phyloP scores from a whole-genome alignment of 352 stramenopile species.

The Globisporangium recalcitrans region DNA sequence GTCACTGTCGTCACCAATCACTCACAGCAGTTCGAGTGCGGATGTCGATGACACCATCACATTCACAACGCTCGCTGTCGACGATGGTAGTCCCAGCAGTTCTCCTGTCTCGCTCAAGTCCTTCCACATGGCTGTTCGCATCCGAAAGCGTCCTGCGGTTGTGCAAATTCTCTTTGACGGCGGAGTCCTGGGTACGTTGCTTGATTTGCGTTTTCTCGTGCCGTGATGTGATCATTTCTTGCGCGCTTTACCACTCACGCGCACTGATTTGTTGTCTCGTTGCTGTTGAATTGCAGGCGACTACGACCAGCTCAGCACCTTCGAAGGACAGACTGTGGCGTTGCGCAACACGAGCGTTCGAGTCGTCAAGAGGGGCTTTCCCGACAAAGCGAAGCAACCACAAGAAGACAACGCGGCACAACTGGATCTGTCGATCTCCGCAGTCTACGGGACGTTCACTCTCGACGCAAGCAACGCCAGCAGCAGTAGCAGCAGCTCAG shows the following conservation, averaged over 20 bases:
- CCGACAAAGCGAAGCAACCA: background rate
- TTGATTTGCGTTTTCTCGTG: too few species aligned
- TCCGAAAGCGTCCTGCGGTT: conserved; percentile 3
- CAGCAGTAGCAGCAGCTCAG: background rate
- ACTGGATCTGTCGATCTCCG: conserved; percentile 11
- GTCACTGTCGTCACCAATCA: background rate
- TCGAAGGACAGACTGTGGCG: conserved; percentile 1
- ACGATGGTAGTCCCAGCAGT: background rate
- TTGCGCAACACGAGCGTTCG: conserved; percentile 10
- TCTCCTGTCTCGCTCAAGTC: background rate
- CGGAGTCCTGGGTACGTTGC: conserved; percentile 1
- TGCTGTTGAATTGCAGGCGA: conserved; percentile 3
- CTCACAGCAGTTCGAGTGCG: background rate
- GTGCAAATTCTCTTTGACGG: background rate
- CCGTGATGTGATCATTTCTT: background rate
- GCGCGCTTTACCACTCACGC: background rate
- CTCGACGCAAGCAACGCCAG: background rate
- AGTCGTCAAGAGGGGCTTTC: background rate
- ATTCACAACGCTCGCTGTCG: conserved; percentile 6
- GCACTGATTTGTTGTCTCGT: background rate
- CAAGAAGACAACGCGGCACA: background rate
- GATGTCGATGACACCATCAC: conserved; percentile 1
- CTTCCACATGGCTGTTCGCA: background rate
- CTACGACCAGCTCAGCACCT: background rate
- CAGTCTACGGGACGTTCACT: conserved; percentile 8